phyloP scores from a whole-genome alignment of 495 filamentous ascomycete species.

The Melanomma pulvis-pyrius region DNA sequence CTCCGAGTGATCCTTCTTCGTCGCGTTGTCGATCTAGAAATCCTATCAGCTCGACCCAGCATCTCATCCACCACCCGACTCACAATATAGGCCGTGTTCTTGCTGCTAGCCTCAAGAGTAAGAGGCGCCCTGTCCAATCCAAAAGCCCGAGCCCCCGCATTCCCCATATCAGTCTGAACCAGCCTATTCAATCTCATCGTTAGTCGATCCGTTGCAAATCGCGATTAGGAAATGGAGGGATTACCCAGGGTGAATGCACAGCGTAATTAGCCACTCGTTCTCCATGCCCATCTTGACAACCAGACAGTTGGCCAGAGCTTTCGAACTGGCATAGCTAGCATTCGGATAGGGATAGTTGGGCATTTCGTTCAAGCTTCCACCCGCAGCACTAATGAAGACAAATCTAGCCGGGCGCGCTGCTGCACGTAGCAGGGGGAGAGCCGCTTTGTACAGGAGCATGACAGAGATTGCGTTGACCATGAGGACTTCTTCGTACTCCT shows the following conservation, averaged over 20 bases:
- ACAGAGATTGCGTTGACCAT: conserved; percentile 13
- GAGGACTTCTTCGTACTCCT: conserved; percentile 1
- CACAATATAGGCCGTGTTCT: neutral
- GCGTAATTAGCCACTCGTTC: conserved; percentile 24
- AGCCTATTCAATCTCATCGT: no score
- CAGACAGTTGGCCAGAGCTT: conserved; percentile 13
- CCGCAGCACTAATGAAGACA: conserved; percentile 8
- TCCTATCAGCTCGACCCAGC: neutral
- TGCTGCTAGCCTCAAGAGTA: neutral
- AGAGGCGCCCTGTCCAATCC: neutral
- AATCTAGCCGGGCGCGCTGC: neutral
- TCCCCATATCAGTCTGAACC: conserved; percentile 2
- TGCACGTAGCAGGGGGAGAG: neutral
- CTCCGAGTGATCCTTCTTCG: conserved; percentile 15
- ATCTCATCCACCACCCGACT: neutral
- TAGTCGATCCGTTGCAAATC: no score
- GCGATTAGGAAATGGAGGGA: no score
- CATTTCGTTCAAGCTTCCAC: conserved; percentile 12
- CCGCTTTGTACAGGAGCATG: conserved; percentile 11
- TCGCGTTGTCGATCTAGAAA: conserved; percentile 9
- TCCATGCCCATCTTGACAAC: conserved; percentile 14
- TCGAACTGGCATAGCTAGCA: conserved; percentile 5
- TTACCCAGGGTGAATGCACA: conserved; percentile 27
- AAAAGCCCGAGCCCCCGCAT: neutral
- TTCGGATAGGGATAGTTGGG: conserved; percentile 5